phyloP scores from a whole-genome alignment of 305 asterid species.

The Fraxinus baroniana region DNA sequence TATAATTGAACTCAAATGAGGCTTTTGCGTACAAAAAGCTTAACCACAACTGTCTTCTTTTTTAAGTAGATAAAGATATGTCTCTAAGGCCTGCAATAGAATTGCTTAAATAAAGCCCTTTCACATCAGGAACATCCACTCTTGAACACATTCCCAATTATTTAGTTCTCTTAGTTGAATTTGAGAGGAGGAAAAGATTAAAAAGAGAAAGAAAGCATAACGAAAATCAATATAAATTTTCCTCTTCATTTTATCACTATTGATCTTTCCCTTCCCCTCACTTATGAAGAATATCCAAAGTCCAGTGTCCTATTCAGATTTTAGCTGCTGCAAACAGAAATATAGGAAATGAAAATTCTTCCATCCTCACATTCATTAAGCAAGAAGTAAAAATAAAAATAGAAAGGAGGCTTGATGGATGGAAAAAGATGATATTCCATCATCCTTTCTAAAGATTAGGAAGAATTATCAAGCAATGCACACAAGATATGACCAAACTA shows the following conservation, averaged over 20 bases:
- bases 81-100: neutral
- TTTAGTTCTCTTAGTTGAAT: neutral
- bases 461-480: conserved; percentile 15
- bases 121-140: neutral
- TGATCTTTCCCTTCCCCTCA: neutral
- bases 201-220: neutral
- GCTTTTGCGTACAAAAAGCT: neutral
- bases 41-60: neutral
- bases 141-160: neutral
- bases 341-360: neutral
- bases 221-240: neutral
- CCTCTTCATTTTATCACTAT: neutral
- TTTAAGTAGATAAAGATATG: neutral
- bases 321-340: neutral
- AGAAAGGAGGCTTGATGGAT: neutral
- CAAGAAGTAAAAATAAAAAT: neutral
- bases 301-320: neutral
- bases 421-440: neutral
- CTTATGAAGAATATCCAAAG: neutral
- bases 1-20: neutral
- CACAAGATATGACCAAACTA: conserved; percentile 3
- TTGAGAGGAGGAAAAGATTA: neutral
- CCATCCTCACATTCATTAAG: neutral
- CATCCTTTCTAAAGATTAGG: conserved; percentile 10
- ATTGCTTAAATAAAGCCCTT: neutral